A percentile compares a stretch with the other conserved stretches of the same genome.
phyloP scores from a whole-genome alignment of 106 monocot species.

The Narthecium ossifragum region DNA sequence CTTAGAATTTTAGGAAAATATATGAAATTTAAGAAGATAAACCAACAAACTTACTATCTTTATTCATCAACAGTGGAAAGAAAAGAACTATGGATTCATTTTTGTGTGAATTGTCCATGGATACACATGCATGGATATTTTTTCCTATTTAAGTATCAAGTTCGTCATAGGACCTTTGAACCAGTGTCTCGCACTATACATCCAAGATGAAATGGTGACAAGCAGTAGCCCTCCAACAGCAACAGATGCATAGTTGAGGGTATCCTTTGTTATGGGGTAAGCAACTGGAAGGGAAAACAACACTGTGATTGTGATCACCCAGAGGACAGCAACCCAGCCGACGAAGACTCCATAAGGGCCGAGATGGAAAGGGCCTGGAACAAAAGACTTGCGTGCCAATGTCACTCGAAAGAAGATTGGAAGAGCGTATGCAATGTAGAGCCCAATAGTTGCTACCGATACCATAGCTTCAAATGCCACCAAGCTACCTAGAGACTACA shows the following conservation, averaged over 20 bases:
- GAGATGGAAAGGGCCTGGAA: conserved; percentile 75
- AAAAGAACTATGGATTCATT: too few species aligned
- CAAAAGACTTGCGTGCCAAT: conserved; percentile 54
- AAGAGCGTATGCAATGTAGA: conserved; percentile 35
- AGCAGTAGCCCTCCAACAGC: conserved; percentile 76
- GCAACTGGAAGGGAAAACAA: conserved; percentile 81
- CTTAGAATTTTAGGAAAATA: too few species aligned
- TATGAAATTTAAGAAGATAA: too few species aligned
- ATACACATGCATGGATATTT: too few species aligned
- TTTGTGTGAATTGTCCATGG: too few species aligned
- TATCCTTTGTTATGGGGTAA: conserved; percentile 78
- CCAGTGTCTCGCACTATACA: conserved; percentile 63
- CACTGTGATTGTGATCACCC: conserved; percentile 76
- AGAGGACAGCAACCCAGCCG: conserved; percentile 74
- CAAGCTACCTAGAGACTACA: conserved; percentile 41
- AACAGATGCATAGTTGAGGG: conserved; percentile 86
- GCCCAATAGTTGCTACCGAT: conserved; percentile 29
- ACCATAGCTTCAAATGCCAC: conserved; percentile 38
- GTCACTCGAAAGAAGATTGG: conserved; percentile 78
- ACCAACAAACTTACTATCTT: too few species aligned
- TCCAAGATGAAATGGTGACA: conserved; percentile 54
- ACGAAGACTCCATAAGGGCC: conserved; percentile 52
- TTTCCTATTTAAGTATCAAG: too few species aligned
- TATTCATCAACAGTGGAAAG: too few species aligned
- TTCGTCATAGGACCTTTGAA: conserved; percentile 56